Evolutionary conservation across 441 rosid species (phyloP), one percentile per base, ranked within the genome.

Genomic region (Erodium moschatum): DNA sequence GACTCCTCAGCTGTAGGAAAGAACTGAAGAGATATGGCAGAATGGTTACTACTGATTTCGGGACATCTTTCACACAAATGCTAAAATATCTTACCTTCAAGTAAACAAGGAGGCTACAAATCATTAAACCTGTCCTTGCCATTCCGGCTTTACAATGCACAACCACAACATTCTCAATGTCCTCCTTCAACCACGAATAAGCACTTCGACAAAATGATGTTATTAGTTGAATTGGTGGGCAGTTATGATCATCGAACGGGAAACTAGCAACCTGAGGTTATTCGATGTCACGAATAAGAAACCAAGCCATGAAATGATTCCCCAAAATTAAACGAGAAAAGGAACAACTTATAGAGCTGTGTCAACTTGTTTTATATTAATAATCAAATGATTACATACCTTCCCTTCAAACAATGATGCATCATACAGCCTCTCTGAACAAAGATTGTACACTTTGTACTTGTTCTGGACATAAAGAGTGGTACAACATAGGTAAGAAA

Each of bases 121-220:
- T 94, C 99, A 94, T 94, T 75, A 94, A 79, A 67, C 99, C 97
- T 12, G 99, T 94, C 86, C 99, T 86, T 27, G 97, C 99, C 99
- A 94, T 94, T 73, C 99, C 99, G 69, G 99, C 99, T 79, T 94
- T 94, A 76, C 99, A 94, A 81, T 94, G 99, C 71, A 94, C 97
- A 68, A 83, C 99, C 73, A 94, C 97, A 67, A 94, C 97, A 82
- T 94, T 94, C 88, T 91, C 97, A 48, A 94, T 91, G 79, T 94
- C 99, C 71, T 91, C 88, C 85, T 94, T 94, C 81, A 91, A 85
- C 99, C 99, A 94, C 1, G 87, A 80, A 77, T 89, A 94, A 67
- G 99, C 94, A 74, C 99, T 94, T 79, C 85, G 92, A 77, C 97
- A 94, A 71, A 91, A 94, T 27, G 84, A 90, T 79, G 71, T 81